These are phyloP conservation scores for Suillus bovinus DNA, from an alignment of 768 basidiomycete genomes.

Conservation along the genomic window DNA sequence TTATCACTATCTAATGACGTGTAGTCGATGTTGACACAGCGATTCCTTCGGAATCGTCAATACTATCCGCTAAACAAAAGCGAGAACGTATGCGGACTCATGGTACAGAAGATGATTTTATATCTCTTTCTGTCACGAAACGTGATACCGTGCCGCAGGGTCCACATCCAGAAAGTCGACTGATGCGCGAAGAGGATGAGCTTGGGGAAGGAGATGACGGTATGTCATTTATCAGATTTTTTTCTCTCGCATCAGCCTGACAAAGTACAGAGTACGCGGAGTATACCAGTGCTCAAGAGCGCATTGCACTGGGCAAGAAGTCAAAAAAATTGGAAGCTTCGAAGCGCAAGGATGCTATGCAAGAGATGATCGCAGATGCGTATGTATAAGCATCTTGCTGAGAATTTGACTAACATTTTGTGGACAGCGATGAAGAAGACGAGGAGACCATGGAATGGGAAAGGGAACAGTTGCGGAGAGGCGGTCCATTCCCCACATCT, in stretches of 20 bases:
- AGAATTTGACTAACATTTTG: constrained; percentile 7
- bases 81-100: constrained; percentile 65
- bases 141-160: constrained; percentile 56
- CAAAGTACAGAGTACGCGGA: constrained; percentile 70
- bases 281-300: constrained; percentile 84
- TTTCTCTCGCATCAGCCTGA: constrained; percentile 12
- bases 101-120: constrained; percentile 64
- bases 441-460: constrained; percentile 89
- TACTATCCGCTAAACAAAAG: constrained; percentile 72
- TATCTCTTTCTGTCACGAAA: constrained; percentile 71
- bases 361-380: constrained; percentile 83
- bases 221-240: constrained; percentile 33
- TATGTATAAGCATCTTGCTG: constrained; percentile 36
- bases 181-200: constrained; percentile 86
- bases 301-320: constrained; percentile 85
- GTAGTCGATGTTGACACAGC: constrained; percentile 40
- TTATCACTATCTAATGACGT: constrained; percentile 9
- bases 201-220: constrained; percentile 88
- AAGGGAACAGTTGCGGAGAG: constrained; percentile 76
- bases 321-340: constrained; percentile 68
- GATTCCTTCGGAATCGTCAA: constrained; percentile 72
- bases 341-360: constrained; percentile 68
- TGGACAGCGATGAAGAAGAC: constrained; percentile 69
- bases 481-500: constrained; percentile 52
- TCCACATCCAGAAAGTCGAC: constrained; percentile 82